Base-by-base conservation (phyloP, 73 alveolate species). In the Breviolum minutum region DNA sequence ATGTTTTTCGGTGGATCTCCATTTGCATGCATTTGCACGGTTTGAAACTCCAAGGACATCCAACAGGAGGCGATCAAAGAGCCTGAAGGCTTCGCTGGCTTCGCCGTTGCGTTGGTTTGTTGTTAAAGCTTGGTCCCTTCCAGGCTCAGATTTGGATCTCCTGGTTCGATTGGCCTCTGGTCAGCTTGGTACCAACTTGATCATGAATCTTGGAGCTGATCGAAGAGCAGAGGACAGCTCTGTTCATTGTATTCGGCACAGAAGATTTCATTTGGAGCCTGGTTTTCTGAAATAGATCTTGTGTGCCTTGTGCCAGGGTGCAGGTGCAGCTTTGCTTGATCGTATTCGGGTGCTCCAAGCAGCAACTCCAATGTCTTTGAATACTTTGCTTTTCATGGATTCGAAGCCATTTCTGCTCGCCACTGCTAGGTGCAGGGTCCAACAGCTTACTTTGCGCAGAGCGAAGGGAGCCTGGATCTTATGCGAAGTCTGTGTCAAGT, bases 121-220 rank as follows among this genome's bases (percentile, higher is more conserved):
- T 73, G 10, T 73, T 40, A 3, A 9, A 40, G 69, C 40, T 22
- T 11, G 27, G 40, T 81, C 6, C 10, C 70, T 22, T 80, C 11
- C 62, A 87, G 96, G 96, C 64, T 27, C 87, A 24, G 88, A 90
- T 20, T 63, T 90, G 30, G 96, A 90, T 74, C 80, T 90, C 66
- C 66, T 90, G 88, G 54, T 81, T 12, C 96, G 96, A 61, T 22
- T 90, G 96, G 96, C 96, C 76, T 90, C 96, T 11, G 96, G 77
- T 19, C 88, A 70, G 22, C 88, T 90, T 13, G 77, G 96, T 24
- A 63, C 30, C 12, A 76, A 63, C 30, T 32, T 71, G 88, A 87
- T 71, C 63, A 63, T 77, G 62, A 32, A 76, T 61, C 48, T 90
- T 22, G 87, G 87, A 30, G 96, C 96, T 11, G 96, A 90, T 27